Evolutionary conservation across 345 rosid species (phyloP).

Genomic region (Hevea brasiliensis): DNA sequence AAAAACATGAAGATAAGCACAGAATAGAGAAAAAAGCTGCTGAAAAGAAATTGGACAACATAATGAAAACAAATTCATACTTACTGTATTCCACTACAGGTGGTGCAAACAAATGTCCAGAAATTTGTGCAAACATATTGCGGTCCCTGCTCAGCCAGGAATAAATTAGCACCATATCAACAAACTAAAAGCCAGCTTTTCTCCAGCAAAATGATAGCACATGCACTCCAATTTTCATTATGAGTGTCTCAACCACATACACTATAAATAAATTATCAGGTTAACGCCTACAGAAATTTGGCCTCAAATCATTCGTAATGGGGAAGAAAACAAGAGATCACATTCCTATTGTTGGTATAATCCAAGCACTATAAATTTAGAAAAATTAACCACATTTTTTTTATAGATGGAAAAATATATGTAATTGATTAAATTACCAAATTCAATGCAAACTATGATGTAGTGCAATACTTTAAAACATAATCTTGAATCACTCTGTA

Average conservation of each 20-base stretch:
- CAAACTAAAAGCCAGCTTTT: background rate
- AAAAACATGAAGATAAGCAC: background rate
- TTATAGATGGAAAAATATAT: background rate
- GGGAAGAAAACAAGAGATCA: background rate
- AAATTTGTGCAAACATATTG: constrained; percentile 96
- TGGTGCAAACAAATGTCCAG: constrained; percentile 95
- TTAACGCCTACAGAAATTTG: background rate
- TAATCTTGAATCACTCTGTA: background rate
- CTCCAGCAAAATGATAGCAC: background rate
- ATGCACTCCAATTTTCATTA: constrained; percentile 4
- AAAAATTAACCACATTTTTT: background rate
- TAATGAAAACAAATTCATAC: constrained; percentile 20
- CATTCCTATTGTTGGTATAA: background rate
- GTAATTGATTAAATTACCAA: background rate
- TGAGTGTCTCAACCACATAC: background rate
- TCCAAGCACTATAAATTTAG: background rate
- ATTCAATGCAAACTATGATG: background rate
- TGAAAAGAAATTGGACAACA: constrained; percentile 9
- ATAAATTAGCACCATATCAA: constrained; percentile 17
- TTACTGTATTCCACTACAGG: constrained; percentile 98
- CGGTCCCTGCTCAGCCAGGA: constrained; percentile 68
- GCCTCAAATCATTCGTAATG: background rate
- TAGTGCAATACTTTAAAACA: background rate
- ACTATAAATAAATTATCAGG: background rate
- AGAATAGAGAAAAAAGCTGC: background rate